Percentiles rank a stretch among this genome's conserved stretches.
Conservation (phyloP, 495 filamentous ascomycete genomes). For the Penicillium nucicola region DNA sequence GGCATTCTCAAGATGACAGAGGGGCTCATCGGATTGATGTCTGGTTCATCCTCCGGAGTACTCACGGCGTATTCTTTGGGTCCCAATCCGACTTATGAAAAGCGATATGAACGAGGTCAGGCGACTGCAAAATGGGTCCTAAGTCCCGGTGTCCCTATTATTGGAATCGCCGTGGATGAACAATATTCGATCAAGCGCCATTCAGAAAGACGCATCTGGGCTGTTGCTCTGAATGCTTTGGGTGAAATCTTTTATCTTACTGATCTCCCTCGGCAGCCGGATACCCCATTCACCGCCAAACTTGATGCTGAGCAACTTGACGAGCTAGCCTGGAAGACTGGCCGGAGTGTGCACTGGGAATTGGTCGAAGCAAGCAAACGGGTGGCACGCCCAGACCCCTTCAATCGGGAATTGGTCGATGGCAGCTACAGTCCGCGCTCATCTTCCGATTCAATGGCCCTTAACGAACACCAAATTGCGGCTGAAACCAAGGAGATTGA, state of each 20-base stretch:
- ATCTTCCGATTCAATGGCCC: conserved; percentile 68
- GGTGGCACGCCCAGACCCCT: conserved; percentile 65
- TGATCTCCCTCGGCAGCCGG: conserved; percentile 54
- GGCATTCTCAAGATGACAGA: conserved; percentile 68
- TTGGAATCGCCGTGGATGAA: conserved; percentile 82
- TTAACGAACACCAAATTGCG: conserved; percentile 64
- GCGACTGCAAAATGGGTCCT: conserved; percentile 84
- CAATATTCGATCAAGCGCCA: conserved; percentile 67
- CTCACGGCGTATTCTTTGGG: conserved; percentile 80
- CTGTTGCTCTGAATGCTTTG: conserved; percentile 82
- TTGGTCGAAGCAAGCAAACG: conserved; percentile 74
- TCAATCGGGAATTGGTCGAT: conserved; percentile 53
- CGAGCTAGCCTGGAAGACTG: conserved; percentile 71
- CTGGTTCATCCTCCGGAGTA: conserved; percentile 83
- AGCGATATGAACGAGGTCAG: conserved; percentile 67
- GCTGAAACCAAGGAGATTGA: conserved; percentile 82
- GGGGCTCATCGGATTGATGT: conserved; percentile 75
- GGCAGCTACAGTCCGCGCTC: conserved; percentile 66
- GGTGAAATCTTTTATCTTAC: conserved; percentile 87
- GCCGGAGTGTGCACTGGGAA: conserved; percentile 75
- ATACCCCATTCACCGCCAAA: conserved; percentile 22
- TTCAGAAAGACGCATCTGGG: conserved; percentile 72
- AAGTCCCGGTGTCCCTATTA: conserved; percentile 88
- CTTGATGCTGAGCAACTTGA: conserved; percentile 49
- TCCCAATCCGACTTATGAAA: conserved; percentile 59